Base-by-base conservation (phyloP, 2,329 filamentous ascomycete species). In the Karstenula rhodostoma region DNA sequence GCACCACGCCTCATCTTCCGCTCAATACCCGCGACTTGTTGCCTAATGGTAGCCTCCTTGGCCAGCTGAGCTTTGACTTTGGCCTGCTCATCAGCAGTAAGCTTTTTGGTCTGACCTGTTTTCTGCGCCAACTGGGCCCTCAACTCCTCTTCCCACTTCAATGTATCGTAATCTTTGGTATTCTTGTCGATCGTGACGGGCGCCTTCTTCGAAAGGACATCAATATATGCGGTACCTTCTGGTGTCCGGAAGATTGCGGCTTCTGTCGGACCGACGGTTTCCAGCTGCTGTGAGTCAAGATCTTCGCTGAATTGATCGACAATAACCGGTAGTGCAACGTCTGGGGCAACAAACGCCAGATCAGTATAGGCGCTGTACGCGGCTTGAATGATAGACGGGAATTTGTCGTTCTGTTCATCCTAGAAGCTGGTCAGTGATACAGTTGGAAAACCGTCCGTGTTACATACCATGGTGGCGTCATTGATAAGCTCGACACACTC, bases 61-160 rank as follows among this genome's bases (percentile, higher is more conserved):
- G 88, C 90, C 27, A 98, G 82, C 72, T 99, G 95, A 7, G 92
- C 90, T 55, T 95, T 94, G 59, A 98, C 91, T 78, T 97, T 98
- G 32, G 90, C 87, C 67, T 90, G 90, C 72, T 99, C 94, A 37
- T 98, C 95, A 0, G 92, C 80, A 0, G 92, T 95, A 10, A 98
- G 87, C 79, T 97, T 99, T 81, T 93, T 94, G 69, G 93, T 88
- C 61, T 91, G 87, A 1, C 94, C 94, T 77, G 94, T 97, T 82
- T 98, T 99, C 74, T 92, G 86, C n/a, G 94, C 93, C 43, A 99
- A 80, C 70, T 97, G 93, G 42, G 88, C 85, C 59, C 94, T 86
- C 8, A 99, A 84, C 65, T 99, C 95, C 75, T 94, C 91, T 78
- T 99, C 95, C 95, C 96, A 99, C 78, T 97, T 97, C 43, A 97